Evolutionary conservation across 2,329 filamentous ascomycete species (phyloP).

Genomic region (Trichoderma atrobrunneum): DNA sequence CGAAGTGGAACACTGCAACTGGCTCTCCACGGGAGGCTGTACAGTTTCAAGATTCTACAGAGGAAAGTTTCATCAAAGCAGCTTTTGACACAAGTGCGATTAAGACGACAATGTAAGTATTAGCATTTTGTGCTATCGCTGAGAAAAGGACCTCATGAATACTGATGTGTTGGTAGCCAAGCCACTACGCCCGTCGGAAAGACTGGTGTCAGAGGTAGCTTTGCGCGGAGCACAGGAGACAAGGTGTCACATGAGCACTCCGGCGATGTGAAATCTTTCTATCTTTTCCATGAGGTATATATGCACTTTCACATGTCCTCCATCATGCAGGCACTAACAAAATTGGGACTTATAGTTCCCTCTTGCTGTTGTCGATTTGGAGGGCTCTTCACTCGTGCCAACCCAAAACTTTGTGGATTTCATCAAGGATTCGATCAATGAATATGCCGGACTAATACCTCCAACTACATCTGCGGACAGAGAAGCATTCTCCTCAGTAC

Average conservation of each 20-base stretch:
- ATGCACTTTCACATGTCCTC: not conserved
- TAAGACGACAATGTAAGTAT: not conserved
- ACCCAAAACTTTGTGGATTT: not conserved
- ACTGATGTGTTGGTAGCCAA: not conserved
- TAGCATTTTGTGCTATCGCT: not conserved
- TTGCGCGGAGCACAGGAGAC: not conserved
- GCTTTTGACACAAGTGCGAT: not conserved
- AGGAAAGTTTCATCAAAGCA: not conserved
- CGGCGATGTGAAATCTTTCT: not conserved
- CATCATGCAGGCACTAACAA: not conserved
- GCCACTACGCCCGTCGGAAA: not conserved
- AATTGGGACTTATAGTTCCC: not conserved
- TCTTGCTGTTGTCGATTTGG: not conserved
- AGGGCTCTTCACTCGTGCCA: not conserved
- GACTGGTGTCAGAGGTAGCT: not conserved
- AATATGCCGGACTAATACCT: not conserved
- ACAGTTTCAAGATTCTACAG: not conserved
- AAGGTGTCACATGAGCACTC: not conserved
- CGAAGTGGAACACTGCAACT: not conserved
- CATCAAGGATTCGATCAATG: not conserved
- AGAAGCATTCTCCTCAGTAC: not conserved
- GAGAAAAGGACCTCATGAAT: not conserved
- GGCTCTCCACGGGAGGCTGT: not conserved
- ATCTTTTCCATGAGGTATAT: not conserved
- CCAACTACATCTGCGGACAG: not conserved